Base-by-base conservation (phyloP, 2,329 filamentous ascomycete species). In the Calycina herbarum region DNA sequence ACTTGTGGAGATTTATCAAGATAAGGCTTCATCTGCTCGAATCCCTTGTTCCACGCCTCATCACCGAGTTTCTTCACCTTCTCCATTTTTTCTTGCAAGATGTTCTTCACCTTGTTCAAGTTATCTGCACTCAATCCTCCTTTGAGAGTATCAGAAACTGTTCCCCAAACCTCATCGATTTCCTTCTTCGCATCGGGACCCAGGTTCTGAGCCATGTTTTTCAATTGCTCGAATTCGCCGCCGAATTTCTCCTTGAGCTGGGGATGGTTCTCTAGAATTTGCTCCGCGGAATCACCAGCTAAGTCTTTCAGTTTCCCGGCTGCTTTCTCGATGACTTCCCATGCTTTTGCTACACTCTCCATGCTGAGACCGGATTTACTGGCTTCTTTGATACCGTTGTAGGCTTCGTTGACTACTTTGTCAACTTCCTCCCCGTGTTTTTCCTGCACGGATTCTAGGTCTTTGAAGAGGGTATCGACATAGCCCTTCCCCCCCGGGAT, bases 101-200 rank as follows among this genome's bases (percentile, higher is more conserved):
- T 81, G 71, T 87, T 86, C 62, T 85, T 80, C 10, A 81, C 82
- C 72, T 86, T 87, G 61, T 84, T 79, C 0, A 84, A 70, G 57
- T 80, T 85, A 17, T 77, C 76, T 0, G 81, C 79, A 59, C 81
- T 86, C 62, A 91, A 74, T 2, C 90, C 90, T 15, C 82, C 82
- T 57, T 86, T 83, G 64, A 90, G 74, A 59, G 92, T 82, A 48
- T 90, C 85, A 70, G 82, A 82, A 69, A 91, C 79, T 75, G 93
- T 83, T 33, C 82, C 76, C 85, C 89, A 92, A 0, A 89, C 91
- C 77, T 89, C 82, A 64, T 93, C 88, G 5, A 90, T 84, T 76
- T 91, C 84, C 82, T 92, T 88, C 83, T 92, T 91, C 0, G 89
- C 90, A 74, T 93, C 88, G 0, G 90, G 90, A 0, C 91, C 91